Evolutionary conservation across 2,329 filamentous ascomycete species (phyloP).

Genomic region (Xylaria sp.): DNA sequence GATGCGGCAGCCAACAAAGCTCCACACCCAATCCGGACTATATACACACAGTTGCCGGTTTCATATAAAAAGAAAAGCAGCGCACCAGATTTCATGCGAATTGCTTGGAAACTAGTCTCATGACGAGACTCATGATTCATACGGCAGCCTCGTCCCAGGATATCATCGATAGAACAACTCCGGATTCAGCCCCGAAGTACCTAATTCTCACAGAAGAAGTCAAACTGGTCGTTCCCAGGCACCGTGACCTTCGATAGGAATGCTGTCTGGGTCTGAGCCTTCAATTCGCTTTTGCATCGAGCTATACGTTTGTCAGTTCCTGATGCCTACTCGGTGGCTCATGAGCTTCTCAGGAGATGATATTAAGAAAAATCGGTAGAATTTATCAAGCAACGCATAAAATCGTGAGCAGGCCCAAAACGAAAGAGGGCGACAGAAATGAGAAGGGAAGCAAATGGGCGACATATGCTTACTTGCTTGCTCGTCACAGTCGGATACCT

Average conservation of each 20-base stretch:
- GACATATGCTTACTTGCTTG: slow-evolving; percentile 49
- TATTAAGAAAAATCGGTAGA: background rate
- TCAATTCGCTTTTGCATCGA: slow-evolving; percentile 17
- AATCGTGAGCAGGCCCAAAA: background rate
- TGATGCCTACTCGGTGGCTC: background rate
- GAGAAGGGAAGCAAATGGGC: background rate
- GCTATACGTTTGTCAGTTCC: slow-evolving; percentile 16
- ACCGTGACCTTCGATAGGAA: slow-evolving; percentile 21
- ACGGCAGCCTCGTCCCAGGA: background rate
- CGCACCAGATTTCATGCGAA: background rate
- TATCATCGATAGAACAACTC: background rate
- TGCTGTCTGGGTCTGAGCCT: slow-evolving; percentile 21
- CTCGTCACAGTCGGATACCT: slow-evolving; percentile 52
- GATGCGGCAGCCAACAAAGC: background rate
- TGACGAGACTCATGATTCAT: background rate
- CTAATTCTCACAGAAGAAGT: slow-evolving; percentile 29
- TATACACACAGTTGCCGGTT: background rate
- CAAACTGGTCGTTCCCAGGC: slow-evolving; percentile 14
- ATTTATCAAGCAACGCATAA: background rate
- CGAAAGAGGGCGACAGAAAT: background rate
- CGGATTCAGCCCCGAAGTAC: background rate
- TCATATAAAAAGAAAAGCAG: background rate
- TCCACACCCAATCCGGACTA: background rate
- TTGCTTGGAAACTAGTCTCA: background rate
- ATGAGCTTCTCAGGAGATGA: background rate